Evolutionary conservation across 352 stramenopile genomes (phyloP).

Genomic region (Phytophthora macrochlamydospora): DNA sequence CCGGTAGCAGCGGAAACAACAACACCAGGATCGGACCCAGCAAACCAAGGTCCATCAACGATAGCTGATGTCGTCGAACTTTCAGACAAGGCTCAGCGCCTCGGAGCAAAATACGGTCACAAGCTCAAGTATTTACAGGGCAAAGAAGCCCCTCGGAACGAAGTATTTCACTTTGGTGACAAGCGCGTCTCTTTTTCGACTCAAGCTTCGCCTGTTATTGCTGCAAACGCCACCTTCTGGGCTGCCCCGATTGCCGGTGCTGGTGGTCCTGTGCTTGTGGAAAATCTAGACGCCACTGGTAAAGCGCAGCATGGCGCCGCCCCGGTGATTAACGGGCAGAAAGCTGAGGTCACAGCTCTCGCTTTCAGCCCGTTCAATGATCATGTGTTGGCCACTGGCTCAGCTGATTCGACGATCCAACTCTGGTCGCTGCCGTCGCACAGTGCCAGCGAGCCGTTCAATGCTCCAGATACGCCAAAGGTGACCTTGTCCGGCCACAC

Average conservation of each 20-base stretch:
- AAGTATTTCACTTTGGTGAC: constrained; percentile 62
- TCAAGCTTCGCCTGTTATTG: constrained; percentile 49
- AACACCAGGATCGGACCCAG: not conserved
- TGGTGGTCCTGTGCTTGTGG: constrained; percentile 71
- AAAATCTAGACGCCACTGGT: constrained; percentile 43
- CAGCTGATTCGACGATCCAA: constrained; percentile 61
- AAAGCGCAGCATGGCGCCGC: constrained; percentile 49
- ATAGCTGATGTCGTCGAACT: constrained; percentile 36
- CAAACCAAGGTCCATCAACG: not conserved
- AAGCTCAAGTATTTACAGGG: constrained; percentile 87
- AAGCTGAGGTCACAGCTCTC: constrained; percentile 62
- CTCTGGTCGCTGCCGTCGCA: constrained; percentile 54
- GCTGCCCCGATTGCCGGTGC: constrained; percentile 59
- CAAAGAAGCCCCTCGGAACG: constrained; percentile 57
- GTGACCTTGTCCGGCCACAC: constrained; percentile 53
- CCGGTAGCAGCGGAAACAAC: constrained; percentile 4
- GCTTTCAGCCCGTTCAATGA: constrained; percentile 68
- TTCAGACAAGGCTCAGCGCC: constrained; percentile 68
- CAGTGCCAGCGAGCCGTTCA: constrained; percentile 5
- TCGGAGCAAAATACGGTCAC: constrained; percentile 73
- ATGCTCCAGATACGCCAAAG: constrained; percentile 8
- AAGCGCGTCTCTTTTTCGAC: constrained; percentile 43
- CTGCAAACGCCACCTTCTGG: constrained; percentile 64
- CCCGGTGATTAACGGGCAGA: constrained; percentile 69
- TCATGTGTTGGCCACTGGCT: constrained; percentile 60